Evolutionary conservation across 1,139 yeast species (phyloP), one percentile per base, ranked within the genome.

Genomic region (Zygosaccharomyces sapae): DNA sequence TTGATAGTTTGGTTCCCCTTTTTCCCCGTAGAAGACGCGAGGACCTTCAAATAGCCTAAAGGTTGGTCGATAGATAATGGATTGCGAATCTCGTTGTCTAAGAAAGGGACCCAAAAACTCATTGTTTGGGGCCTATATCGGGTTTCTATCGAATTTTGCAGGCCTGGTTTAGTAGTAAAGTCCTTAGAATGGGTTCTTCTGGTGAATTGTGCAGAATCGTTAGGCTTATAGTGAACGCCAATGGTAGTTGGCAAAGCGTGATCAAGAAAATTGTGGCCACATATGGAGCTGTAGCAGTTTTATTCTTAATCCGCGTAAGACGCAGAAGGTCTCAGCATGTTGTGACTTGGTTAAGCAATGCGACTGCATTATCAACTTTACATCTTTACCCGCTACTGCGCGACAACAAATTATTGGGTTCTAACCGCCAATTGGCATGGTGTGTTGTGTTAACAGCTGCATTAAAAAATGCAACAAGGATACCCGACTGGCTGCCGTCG

Each of bases 401-500:
- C 20, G 37, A 31, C 8, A 31, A 13, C 34, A 31, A 13, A 18
- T 18, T 31, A 12, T 7, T 31, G 34, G 34, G 34, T 31, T 12
- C 34, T 8, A 31, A 35, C 22, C 31, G 35, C 10, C 20, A 34
- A n/a, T 12, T 43, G 9, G 20, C 39, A 1, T 43, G 47, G 41
- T 41, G 39, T 16, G 18, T 33, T n/a, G 25, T 43, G 9, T 20
- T 43, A 4, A 30, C 38, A 10, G 5, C 40, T 16, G 34, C 49
- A n/a, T 38, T 48, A n/a, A 24, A 35, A 24, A 13, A 33, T 16
- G 31, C 44, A 5, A 30, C 37, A 7, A 18, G 33, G 5, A 9
- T 55, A 2, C 60, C 61, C 8, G 37, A 39, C 22, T 57, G 58
- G 59, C 19, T 55, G 7, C 34, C 50, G n/a, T 43, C 55, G 3